These are phyloP conservation scores for Rhizophora mangle DNA, from an alignment of 345 rosid genomes.

Conservation along the genomic window DNA sequence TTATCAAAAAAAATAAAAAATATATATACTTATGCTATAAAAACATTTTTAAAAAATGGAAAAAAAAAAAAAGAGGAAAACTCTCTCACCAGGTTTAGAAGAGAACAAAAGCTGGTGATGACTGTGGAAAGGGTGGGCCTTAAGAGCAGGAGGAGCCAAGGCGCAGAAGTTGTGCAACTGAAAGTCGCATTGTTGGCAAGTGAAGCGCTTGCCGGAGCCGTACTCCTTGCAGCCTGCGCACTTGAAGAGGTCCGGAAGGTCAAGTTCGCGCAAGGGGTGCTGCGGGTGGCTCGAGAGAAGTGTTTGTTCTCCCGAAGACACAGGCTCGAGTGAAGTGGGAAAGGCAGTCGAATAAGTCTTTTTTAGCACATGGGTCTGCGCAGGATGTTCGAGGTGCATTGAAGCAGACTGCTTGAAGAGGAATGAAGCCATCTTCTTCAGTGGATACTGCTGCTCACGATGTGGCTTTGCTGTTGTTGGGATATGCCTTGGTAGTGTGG, in stretches of 20 bases:
- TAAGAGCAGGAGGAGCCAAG: slow-evolving; percentile 47
- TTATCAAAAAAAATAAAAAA: not conserved
- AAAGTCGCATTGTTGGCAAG: slow-evolving; percentile 69
- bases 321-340: slow-evolving; percentile 51
- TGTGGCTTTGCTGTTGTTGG: too few species aligned
- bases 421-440: slow-evolving; percentile 22
- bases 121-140: slow-evolving; percentile 62
- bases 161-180: slow-evolving; percentile 89
- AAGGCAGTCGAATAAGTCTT: slow-evolving; percentile 32
- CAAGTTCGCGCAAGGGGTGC: slow-evolving; percentile 44
- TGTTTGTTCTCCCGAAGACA: slow-evolving; percentile 42
- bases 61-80: not conserved
- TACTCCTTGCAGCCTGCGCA: slow-evolving; percentile 77
- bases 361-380: not conserved
- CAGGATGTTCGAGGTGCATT: slow-evolving; percentile 5
- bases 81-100: slow-evolving; percentile 52
- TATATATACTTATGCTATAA: not conserved
- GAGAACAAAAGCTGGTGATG: slow-evolving; percentile 61
- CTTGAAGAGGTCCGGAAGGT: slow-evolving; percentile 54
- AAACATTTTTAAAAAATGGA: not conserved
- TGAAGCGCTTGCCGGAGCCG: slow-evolving; percentile 68
- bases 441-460: slow-evolving; percentile 13
- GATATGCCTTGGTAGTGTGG: not conserved
- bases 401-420: slow-evolving; percentile 10
- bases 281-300: slow-evolving; percentile 62